phyloP scores from a whole-genome alignment of 2,329 filamentous ascomycete genomes.

The Paecilomyces sp. region DNA sequence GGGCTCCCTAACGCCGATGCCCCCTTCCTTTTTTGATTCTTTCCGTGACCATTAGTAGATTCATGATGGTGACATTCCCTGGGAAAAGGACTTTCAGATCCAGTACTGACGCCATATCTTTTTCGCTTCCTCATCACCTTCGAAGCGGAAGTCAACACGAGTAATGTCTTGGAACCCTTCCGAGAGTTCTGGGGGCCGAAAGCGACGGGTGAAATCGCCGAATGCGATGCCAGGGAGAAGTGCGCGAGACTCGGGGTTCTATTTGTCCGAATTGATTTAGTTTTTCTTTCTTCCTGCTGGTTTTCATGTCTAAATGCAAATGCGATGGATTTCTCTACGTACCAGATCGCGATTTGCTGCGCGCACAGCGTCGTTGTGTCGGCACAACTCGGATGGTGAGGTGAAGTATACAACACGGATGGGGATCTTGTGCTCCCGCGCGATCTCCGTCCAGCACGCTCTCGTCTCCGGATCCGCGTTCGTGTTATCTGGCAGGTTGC shows the following conservation, averaged over 20 bases:
- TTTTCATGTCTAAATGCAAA: background rate
- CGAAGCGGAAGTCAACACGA: conserved; percentile 67
- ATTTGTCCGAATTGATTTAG: conserved; percentile 3
- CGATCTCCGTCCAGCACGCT: conserved; percentile 69
- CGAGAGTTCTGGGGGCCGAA: conserved; percentile 59
- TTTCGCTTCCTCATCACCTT: conserved; percentile 61
- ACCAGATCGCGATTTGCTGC: conserved; percentile 49
- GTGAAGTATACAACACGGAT: conserved; percentile 85
- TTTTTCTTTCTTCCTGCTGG: conserved; percentile 1
- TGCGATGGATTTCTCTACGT: conserved; percentile 10
- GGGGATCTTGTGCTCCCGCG: conserved; percentile 61
- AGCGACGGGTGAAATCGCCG: conserved; percentile 63
- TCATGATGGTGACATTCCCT: background rate
- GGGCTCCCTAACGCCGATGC: too few species aligned
- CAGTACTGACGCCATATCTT: conserved; percentile 71
- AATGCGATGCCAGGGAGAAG: conserved; percentile 76
- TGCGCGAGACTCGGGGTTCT: conserved; percentile 72
- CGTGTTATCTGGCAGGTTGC: conserved; percentile 69
- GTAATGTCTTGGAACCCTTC: conserved; percentile 83
- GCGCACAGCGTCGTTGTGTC: conserved; percentile 84
- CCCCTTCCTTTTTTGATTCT: background rate
- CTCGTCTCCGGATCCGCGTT: conserved; percentile 76
- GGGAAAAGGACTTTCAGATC: conserved; percentile 33
- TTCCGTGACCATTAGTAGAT: background rate
- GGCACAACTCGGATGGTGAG: conserved; percentile 59